A percentile compares a stretch with the other conserved stretches of the same genome.
phyloP scores from a whole-genome alignment of 257 asterid genomes.

The Sherardia arvensis region DNA sequence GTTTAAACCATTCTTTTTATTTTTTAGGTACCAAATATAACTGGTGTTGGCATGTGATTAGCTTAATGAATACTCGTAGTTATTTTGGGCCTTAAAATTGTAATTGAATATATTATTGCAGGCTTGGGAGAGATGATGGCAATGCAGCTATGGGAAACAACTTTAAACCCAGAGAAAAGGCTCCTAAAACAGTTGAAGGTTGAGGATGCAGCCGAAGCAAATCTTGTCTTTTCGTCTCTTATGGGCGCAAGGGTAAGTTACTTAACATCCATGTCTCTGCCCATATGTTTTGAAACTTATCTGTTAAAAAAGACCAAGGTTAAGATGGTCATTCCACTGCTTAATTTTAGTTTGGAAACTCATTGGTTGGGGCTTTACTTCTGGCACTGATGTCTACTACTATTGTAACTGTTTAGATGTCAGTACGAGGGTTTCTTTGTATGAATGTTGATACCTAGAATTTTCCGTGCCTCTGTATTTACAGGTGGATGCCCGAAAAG shows the following conservation, averaged over 20 bases:
- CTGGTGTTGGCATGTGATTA: neutral
- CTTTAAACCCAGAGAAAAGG: slow-evolving; percentile 73
- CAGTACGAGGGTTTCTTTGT: neutral
- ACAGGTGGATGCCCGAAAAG: slow-evolving; percentile 86
- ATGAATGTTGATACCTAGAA: neutral
- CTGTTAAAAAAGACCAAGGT: neutral
- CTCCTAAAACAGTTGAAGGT: slow-evolving; percentile 72
- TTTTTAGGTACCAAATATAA: neutral
- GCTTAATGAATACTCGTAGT: neutral
- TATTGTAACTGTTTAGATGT: neutral
- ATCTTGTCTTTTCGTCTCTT: slow-evolving; percentile 80
- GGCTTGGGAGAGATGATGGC: slow-evolving; percentile 99
- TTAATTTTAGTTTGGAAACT: neutral
- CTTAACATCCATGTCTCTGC: neutral
- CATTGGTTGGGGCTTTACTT: neutral
- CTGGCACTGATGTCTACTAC: neutral
- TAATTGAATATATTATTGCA: slow-evolving; percentile 16
- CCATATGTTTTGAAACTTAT: neutral
- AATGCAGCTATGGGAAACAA: slow-evolving; percentile 97
- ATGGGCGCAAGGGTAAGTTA: slow-evolving; percentile 84
- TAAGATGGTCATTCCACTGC: neutral
- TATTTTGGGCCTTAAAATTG: neutral
- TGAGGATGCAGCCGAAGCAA: slow-evolving; percentile 85
- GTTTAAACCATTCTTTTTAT: neutral
- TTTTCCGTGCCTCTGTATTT: slow-evolving; percentile 13